Conservation (phyloP, 177 flowering plant species). For the Vitis hybrid region DNA sequence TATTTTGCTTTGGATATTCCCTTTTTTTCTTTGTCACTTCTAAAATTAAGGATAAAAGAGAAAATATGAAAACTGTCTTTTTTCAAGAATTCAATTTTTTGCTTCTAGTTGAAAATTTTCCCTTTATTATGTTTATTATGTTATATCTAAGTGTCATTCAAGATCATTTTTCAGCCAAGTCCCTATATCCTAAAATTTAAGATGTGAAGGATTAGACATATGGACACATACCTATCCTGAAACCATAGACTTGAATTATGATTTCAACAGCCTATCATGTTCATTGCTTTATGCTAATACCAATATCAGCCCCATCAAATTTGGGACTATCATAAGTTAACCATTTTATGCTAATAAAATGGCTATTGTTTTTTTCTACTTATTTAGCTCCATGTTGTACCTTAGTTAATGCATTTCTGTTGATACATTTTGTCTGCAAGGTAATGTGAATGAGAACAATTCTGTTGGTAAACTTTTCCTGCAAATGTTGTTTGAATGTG, state of each 20-base stretch:
- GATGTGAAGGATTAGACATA: too few relatives aligned
- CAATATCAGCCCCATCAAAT: background rate
- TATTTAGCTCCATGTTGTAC: background rate
- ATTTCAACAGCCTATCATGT: background rate
- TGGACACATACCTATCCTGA: too few relatives aligned
- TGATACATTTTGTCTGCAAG: background rate
- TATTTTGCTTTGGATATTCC: background rate
- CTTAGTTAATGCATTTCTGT: background rate
- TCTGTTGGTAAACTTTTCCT: background rate
- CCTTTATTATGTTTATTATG: too few relatives aligned
- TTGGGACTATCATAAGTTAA: background rate
- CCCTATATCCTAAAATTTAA: too few relatives aligned
- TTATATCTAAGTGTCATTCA: too few relatives aligned
- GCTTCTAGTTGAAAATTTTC: too few relatives aligned
- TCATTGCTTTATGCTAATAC: background rate
- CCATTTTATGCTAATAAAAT: background rate
- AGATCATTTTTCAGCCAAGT: too few relatives aligned
- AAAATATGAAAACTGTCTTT: too few relatives aligned
- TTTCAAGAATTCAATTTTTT: too few relatives aligned
- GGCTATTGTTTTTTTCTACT: background rate
- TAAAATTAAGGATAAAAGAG: too few relatives aligned
- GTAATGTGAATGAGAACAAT: too few relatives aligned
- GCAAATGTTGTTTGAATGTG: background rate
- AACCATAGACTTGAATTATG: background rate
- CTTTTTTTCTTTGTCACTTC: background rate